phyloP scores from a whole-genome alignment of 139 green algal genomes.

The Zygnema circumcarinatum region DNA sequence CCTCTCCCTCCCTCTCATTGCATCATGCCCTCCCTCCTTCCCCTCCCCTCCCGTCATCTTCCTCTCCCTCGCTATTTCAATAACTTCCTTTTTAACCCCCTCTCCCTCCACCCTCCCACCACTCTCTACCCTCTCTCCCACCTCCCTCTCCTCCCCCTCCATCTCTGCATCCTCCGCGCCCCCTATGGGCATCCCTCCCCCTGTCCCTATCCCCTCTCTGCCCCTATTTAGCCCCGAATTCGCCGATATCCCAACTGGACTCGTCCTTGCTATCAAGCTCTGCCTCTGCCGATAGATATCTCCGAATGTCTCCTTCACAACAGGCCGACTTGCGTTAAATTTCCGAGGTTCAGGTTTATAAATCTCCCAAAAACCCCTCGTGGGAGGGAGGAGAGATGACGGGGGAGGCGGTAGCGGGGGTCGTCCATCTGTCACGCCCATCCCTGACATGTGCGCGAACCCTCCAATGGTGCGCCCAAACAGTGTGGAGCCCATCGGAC shows the following conservation, averaged over 20 bases:
- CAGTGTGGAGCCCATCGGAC: background rate
- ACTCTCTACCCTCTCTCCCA: background rate
- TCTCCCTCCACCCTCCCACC: background rate
- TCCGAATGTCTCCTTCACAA: background rate
- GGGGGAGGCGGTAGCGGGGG: background rate
- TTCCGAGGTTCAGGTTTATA: background rate
- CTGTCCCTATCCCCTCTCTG: background rate
- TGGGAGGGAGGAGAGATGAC: background rate
- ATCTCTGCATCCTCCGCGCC: background rate
- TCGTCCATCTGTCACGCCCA: background rate
- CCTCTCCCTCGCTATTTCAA: background rate
- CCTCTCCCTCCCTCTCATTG: background rate
- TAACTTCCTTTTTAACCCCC: background rate
- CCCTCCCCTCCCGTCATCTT: background rate
- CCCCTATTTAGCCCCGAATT: too few relatives aligned
- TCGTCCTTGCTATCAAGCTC: background rate
- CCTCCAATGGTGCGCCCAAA: background rate
- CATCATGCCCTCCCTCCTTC: background rate
- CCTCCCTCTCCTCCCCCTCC: background rate
- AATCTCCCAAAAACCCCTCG: background rate
- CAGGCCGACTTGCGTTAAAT: background rate
- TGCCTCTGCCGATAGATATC: background rate
- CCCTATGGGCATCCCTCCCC: background rate
- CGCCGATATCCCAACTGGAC: background rate
- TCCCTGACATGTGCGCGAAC: background rate